Evolutionary conservation across 2,329 filamentous ascomycete species (phyloP).

Genomic region (Colletotrichum lupini): DNA sequence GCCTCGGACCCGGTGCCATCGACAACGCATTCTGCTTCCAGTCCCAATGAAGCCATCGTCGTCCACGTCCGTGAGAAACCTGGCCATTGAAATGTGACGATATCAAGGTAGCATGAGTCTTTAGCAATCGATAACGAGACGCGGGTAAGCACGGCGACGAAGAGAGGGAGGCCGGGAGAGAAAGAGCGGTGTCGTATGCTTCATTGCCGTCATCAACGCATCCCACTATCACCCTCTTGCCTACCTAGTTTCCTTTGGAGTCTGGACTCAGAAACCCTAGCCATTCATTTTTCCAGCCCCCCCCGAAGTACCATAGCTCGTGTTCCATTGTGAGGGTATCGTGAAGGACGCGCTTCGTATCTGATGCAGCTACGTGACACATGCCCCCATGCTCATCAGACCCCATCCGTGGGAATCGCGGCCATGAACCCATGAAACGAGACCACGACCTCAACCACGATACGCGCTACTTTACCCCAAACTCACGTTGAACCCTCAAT

Average conservation of each 20-base stretch:
- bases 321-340: not conserved
- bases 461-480: not conserved
- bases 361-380: not conserved
- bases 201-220: constrained; percentile 11
- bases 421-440: no score
- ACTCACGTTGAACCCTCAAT: not conserved
- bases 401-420: not conserved
- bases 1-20: not conserved
- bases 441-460: not conserved
- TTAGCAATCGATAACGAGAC: not conserved
- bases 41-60: not conserved
- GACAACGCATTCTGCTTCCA: not conserved
- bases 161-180: not conserved
- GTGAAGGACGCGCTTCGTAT: not conserved
- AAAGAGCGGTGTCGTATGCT: constrained; percentile 15
- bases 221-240: not conserved
- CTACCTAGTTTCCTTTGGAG: not conserved
- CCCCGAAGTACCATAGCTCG: not conserved
- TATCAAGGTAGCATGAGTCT: not conserved
- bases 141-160: not conserved
- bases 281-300: no score
- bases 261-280: not conserved
- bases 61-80: not conserved
- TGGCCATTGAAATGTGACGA: not conserved
- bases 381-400: not conserved